phyloP scores from a whole-genome alignment of 164 flowering plant species.

The Vitis labrusca region DNA sequence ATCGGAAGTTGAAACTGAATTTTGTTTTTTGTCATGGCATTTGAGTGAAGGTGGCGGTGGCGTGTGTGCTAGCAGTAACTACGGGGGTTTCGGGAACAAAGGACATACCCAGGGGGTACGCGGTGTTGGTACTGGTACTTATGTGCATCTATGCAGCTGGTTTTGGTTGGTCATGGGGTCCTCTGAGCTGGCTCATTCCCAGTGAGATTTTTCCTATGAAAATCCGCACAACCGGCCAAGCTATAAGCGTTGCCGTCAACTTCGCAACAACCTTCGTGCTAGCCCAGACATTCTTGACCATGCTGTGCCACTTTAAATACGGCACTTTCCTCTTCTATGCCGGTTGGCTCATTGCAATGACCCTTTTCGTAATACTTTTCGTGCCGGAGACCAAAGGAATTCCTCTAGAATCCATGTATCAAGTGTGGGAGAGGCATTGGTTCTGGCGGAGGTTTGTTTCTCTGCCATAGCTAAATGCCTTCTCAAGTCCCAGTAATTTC shows the following conservation, averaged over 20 bases:
- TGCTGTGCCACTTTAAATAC: conserved; percentile 70
- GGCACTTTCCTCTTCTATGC: conserved; percentile 63
- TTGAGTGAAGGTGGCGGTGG: conserved; percentile 41
- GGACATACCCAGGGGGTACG: conserved; percentile 36
- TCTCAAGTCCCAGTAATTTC: too few species aligned
- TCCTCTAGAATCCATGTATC: conserved; percentile 57
- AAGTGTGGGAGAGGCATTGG: conserved; percentile 75
- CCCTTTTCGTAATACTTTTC: conserved; percentile 43
- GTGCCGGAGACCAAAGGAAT: conserved; percentile 74
- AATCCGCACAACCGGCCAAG: conserved; percentile 62
- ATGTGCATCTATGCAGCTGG: conserved; percentile 68
- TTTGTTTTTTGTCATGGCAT: background rate
- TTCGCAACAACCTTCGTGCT: conserved; percentile 53
- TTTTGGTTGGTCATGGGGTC: conserved; percentile 90
- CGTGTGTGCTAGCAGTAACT: conserved; percentile 33
- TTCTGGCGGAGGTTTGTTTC: conserved; percentile 50
- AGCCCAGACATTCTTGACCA: conserved; percentile 58
- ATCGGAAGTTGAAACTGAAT: too few species aligned
- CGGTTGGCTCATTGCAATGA: conserved; percentile 55
- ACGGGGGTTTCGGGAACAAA: conserved; percentile 41
- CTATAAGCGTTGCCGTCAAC: conserved; percentile 63
- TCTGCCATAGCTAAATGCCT: too few species aligned
- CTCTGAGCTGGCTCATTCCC: conserved; percentile 70
- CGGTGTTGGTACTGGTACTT: conserved; percentile 42
- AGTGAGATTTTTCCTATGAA: conserved; percentile 77